These are phyloP conservation scores for Candida taoyuanica DNA, from an alignment of 805 yeast genomes.

Conservation along the genomic window DNA sequence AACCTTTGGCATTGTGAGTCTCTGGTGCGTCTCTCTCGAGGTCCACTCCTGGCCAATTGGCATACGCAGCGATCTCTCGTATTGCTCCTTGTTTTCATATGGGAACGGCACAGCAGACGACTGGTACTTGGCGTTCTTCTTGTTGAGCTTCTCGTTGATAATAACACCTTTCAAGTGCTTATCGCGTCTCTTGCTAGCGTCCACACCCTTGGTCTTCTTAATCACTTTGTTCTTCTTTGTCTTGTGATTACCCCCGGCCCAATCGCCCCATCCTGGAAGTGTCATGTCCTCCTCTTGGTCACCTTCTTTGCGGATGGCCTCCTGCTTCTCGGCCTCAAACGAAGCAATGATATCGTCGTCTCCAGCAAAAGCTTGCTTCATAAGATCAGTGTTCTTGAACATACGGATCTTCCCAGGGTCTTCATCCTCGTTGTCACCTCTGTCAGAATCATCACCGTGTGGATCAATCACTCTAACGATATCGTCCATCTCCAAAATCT, in stretches of 20 bases:
- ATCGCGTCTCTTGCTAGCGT: conserved; percentile 71
- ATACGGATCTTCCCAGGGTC: conserved; percentile 40
- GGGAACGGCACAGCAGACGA: conserved; percentile 94
- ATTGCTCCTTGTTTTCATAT: conserved; percentile 87
- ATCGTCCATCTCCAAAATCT: conserved; percentile 42
- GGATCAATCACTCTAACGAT: conserved; percentile 53
- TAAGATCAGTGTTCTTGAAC: conserved; percentile 77
- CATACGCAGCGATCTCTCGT: conserved; percentile 88
- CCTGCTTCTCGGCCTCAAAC: conserved; percentile 72
- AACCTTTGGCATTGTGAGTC: conserved; percentile 83
- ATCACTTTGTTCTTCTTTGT: conserved; percentile 52
- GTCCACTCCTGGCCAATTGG: conserved; percentile 99
- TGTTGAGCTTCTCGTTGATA: conserved; percentile 81
- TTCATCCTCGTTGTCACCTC: conserved; percentile 37
- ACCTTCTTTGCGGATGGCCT: conserved; percentile 67
- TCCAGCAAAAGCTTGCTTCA: conserved; percentile 93
- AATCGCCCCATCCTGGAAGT: conserved; percentile 96
- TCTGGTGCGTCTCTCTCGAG: conserved; percentile 79
- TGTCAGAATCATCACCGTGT: conserved; percentile 31
- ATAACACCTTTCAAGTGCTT: conserved; percentile 74
- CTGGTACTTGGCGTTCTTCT: conserved; percentile 80
- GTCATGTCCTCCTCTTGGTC: conserved; percentile 84
- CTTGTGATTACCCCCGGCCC: conserved; percentile 71
- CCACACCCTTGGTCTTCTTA: conserved; percentile 72
- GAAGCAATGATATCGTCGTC: conserved; percentile 88